Base-by-base conservation (phyloP, 257 asterid species). In the Catharanthus roseus region DNA sequence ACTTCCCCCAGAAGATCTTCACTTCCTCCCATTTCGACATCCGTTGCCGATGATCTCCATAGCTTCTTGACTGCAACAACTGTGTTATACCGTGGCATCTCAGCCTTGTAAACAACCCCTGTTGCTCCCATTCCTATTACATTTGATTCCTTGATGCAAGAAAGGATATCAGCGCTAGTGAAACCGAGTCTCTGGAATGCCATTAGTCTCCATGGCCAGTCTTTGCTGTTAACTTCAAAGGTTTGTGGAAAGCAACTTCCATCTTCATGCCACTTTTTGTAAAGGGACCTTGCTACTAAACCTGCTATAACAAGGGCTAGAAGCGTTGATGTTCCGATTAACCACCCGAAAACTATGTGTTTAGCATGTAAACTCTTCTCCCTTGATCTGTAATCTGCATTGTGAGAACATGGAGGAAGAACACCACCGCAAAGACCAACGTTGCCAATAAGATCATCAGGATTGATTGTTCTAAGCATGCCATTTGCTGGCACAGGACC, bases 131-230 rank as follows among this genome's bases (percentile, higher is more conserved):
- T 87, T 24, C 97, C 97, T 3, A 91, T 81, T 77, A 86, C 89
- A 33, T 91, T 89, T 34, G 88, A 77, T 72, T 90, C 95, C 56
- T 87, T 84, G 33, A 89, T 68, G 76, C 97, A 87, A 5, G 91
- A 81, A 1, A 89, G 79, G n/a, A 89, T 81, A 71, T 91, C 96
- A 24, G 72, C 74, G 56, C 88, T 80, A 29, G 80, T 85, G 82
- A 91, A 86, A 24, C 91, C 86, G 19, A 91, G 83, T 78, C 91
- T 85, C 77, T 90, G 97, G 82, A 90, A 90, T 7, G 90, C 96
- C 92, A 86, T 87, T 72, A 91, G 75, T 67, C 91, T 83, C 96
- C 96, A 91, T 0, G 96, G 97, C 97, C 95, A 87, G 61, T 77
- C 86, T 2, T 83, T 84, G 47, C 65, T 77, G 49, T 82, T 82